A percentile compares a stretch with the other conserved stretches of the same genome.
These are phyloP conservation scores for Komagataella mondaviorum DNA, from an alignment of 805 yeast genomes.

Conservation along the genomic window DNA sequence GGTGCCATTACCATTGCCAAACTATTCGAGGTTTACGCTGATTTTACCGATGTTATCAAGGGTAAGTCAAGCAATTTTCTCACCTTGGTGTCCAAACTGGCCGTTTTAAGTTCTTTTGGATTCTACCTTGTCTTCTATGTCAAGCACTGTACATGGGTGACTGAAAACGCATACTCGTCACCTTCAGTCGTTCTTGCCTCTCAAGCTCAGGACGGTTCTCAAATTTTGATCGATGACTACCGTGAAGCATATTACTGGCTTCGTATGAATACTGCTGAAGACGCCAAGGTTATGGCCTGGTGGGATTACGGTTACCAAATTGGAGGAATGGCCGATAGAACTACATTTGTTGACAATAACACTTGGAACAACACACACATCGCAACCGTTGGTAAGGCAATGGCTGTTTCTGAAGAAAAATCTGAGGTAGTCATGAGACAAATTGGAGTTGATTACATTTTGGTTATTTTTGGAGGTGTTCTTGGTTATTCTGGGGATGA, in stretches of 20 bases:
- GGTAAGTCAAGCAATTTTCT: neutral
- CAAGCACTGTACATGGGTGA: conserved; percentile 94
- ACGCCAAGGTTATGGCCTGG: conserved; percentile 95
- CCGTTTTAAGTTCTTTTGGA: conserved; percentile 55
- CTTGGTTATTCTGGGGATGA: conserved; percentile 95
- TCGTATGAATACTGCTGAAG: conserved; percentile 95
- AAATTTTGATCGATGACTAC: conserved; percentile 82
- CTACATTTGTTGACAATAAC: conserved; percentile 95
- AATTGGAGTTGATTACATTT: conserved; percentile 90
- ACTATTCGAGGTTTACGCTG: conserved; percentile 69
- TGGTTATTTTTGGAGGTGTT: conserved; percentile 88
- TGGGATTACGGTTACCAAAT: conserved; percentile 99
- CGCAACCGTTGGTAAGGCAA: conserved; percentile 97
- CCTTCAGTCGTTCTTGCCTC: conserved; percentile 95
- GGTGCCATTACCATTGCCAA: conserved; percentile 84
- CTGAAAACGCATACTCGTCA: conserved; percentile 89
- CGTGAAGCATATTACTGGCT: conserved; percentile 99
- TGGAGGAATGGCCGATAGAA: conserved; percentile 99
- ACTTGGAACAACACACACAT: conserved; percentile 99
- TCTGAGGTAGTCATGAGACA: conserved; percentile 80
- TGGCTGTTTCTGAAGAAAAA: conserved; percentile 80
- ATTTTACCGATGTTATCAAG: conserved; percentile 24
- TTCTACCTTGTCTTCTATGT: conserved; percentile 75
- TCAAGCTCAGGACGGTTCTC: conserved; percentile 72
- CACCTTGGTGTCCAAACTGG: conserved; percentile 34